Evolutionary conservation across 345 rosid species (phyloP), one percentile per base, ranked within the genome.

Genomic region (Camelina neglecta): DNA sequence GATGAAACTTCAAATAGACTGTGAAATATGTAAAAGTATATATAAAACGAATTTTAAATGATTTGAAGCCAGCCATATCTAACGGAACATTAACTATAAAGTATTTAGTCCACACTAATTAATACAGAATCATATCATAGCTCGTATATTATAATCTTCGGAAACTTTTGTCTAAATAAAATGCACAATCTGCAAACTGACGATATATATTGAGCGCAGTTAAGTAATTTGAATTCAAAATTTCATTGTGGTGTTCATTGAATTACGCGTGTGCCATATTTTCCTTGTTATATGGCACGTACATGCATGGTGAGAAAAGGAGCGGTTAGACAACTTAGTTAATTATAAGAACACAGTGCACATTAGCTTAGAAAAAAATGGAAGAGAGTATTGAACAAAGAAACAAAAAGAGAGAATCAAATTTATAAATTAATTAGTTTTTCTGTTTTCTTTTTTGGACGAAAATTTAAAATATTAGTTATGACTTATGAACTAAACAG

Each of bases 261-360:
- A 47, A 1, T 65, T 26, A 64, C 39, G 42, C 24, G 26, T 47
- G 42, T 64, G 11, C 39, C 41, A 29, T 47, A 65, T 11, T 26
- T 47, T 29, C 41, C 26, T 18, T 45, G 55, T 9, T 26, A 65
- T 9, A 65, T 47, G 38, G 55, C 69, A 45, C 55, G 55, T 65
- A 20, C 67, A 36, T 42, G 35, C 29, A 26, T 26, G 29, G 29
- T 26, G 29, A 26, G 29, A 26, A 26, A 26, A 26, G 29, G 29
- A 26, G 12, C 2, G n/a, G 29, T 11, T 24, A 2, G 39, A 7
- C 10, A 36, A 36, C 39, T 33, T 8, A 7, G n/a, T n/a, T 24
- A 47, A 1, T 26, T 26, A 3, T 26, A 41, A n/a, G n/a, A n/a
- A n/a, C n/a, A n/a, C n/a, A 41, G 39, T 6, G 8, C 23, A 23